phyloP scores from a whole-genome alignment of 139 green algal species.

The Volvox reticuliferus region DNA sequence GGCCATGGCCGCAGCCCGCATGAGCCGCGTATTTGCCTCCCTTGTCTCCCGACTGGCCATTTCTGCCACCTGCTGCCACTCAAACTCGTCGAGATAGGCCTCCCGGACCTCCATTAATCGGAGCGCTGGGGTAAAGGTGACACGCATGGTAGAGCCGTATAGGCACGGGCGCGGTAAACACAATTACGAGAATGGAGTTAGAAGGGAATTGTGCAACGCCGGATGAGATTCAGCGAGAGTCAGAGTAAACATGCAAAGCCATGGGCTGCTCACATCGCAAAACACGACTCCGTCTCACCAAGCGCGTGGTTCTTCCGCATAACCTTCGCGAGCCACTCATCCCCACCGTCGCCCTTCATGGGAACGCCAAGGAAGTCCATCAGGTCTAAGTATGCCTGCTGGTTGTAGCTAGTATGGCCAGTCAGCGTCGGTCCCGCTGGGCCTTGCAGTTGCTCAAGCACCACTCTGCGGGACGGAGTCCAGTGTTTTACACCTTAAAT shows the following conservation, averaged over 20 bases:
- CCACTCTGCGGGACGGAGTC: background rate
- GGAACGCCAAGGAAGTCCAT: conserved; percentile 33
- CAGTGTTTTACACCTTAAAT: no score
- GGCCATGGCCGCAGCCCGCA: conserved; percentile 39
- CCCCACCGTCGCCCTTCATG: conserved; percentile 45
- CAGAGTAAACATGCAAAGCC: no score
- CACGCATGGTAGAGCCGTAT: no score
- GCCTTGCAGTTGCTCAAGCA: conserved; percentile 40
- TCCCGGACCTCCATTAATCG: conserved; percentile 47
- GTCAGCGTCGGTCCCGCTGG: background rate
- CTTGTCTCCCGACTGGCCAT: conserved; percentile 18
- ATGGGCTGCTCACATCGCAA: background rate
- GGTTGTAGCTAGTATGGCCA: conserved; percentile 25
- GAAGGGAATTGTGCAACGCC: no score
- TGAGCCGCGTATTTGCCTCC: conserved; percentile 38
- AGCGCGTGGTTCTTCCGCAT: conserved; percentile 45
- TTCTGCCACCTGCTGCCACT: conserved; percentile 34
- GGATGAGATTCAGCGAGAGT: no score
- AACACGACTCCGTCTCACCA: background rate
- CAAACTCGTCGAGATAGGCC: conserved; percentile 45
- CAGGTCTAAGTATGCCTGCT: conserved; percentile 38
- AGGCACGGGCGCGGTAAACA: no score
- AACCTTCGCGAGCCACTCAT: conserved; percentile 29
- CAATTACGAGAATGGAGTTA: no score
- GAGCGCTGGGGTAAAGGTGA: background rate